Conservation (phyloP, 495 filamentous ascomycete genomes). For the Copromyces sp. region DNA sequence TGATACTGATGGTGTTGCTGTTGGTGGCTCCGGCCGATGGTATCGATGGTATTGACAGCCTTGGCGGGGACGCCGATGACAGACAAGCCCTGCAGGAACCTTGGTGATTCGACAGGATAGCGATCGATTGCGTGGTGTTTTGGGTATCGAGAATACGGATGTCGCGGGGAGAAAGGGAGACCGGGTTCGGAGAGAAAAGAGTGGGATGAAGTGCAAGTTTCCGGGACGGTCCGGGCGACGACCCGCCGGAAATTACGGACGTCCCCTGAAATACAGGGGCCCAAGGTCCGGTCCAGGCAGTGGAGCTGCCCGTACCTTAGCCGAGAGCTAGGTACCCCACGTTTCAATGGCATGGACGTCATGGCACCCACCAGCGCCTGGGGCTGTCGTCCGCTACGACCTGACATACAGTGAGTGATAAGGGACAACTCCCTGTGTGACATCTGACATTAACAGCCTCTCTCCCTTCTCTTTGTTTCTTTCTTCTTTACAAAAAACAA, state of each 20-base stretch:
- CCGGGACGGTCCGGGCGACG: not conserved
- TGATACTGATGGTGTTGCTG: not conserved
- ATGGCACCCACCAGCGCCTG: too few relatives aligned
- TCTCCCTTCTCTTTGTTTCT: not conserved
- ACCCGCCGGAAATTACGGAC: not conserved
- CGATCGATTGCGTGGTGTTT: not conserved
- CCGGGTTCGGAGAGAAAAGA: too few relatives aligned
- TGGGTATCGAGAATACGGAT: not conserved
- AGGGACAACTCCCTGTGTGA: not conserved
- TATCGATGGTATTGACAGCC: not conserved
- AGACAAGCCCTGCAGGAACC: too few relatives aligned
- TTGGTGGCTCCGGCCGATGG: conserved; percentile 1
- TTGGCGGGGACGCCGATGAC: not conserved
- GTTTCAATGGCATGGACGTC: not conserved
- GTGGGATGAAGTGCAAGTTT: not conserved
- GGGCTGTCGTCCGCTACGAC: not conserved
- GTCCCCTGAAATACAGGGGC: not conserved
- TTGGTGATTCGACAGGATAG: too few relatives aligned
- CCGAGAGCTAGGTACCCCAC: not conserved
- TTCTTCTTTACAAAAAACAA: not conserved
- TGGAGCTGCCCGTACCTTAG: not conserved
- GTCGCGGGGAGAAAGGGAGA: not conserved
- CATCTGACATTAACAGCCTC: not conserved
- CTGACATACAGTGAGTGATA: not conserved
- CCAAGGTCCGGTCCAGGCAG: not conserved